A percentile compares a stretch with the other conserved stretches of the same genome.
Evolutionary conservation across 1,284 basidiomycete genomes (phyloP).

Genomic region (Trichosporon sp.): DNA sequence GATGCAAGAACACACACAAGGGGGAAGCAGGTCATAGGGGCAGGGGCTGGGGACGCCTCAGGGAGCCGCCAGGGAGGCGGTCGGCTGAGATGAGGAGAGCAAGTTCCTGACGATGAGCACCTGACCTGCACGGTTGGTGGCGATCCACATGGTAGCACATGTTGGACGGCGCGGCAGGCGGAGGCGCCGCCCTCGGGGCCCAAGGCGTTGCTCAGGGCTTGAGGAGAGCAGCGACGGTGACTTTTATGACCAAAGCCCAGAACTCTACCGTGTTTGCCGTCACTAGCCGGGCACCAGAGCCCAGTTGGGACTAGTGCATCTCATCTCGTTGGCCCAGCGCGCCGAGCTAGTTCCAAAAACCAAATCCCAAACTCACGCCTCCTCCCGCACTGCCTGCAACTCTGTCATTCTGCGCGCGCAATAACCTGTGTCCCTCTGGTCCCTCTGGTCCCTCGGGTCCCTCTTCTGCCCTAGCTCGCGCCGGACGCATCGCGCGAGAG

Average conservation of each 20-base stretch:
- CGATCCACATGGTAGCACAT: conserved; percentile 4
- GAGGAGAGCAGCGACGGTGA: background rate
- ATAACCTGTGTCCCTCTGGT: too few species aligned
- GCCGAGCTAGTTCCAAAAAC: background rate
- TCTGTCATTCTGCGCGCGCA: background rate
- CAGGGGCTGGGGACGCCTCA: background rate
- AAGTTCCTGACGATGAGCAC: background rate
- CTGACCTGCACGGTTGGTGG: background rate
- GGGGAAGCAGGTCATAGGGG: background rate
- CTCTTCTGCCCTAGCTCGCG: too few species aligned
- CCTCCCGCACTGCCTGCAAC: background rate
- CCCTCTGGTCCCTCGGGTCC: too few species aligned
- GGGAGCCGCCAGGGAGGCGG: background rate
- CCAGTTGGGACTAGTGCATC: background rate
- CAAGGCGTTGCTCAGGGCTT: background rate
- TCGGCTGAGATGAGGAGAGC: background rate
- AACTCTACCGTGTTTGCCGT: background rate
- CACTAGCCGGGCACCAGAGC: background rate
- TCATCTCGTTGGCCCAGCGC: background rate
- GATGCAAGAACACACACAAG: background rate
- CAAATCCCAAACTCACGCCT: background rate
- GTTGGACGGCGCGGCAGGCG: background rate
- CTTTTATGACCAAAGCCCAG: background rate
- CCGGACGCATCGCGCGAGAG: background rate
- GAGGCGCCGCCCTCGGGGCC: background rate